A percentile compares a stretch with the other conserved stretches of the same genome.
Evolutionary conservation across 768 basidiomycete genomes (phyloP).

Genomic region (Russula ochroleuca): DNA sequence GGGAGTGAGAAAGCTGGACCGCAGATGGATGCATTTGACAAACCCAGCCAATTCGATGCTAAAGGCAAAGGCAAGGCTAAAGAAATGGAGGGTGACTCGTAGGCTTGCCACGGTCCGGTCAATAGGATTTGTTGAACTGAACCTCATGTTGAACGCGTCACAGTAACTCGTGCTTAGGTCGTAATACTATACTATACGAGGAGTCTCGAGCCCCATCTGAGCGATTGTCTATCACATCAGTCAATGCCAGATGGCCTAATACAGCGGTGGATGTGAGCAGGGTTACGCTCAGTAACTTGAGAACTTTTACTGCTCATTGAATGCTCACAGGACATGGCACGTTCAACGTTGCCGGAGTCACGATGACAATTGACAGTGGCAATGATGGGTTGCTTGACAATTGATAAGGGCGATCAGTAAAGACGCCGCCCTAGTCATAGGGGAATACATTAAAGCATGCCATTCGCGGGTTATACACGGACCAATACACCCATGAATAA

Average conservation of each 20-base stretch:
- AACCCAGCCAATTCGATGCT: no score
- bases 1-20: no score
- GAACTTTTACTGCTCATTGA: background rate
- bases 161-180: no score
- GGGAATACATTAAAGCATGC: conserved; percentile 7
- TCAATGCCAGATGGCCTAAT: background rate
- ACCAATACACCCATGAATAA: conserved; percentile 84
- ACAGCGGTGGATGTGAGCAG: background rate
- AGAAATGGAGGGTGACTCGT: no score
- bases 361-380: background rate
- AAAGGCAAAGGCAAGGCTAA: no score
- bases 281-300: background rate
- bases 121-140: no score
- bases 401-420: background rate
- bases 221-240: background rate
- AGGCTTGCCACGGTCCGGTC: no score
- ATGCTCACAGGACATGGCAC: background rate
- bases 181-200: background rate
- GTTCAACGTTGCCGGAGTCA: background rate
- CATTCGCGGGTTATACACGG: conserved; percentile 42
- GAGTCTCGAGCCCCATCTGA: background rate
- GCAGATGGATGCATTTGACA: no score
- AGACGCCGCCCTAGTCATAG: background rate
- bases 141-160: no score
- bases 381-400: background rate